Percentiles rank a stretch among this genome's conserved stretches.
Evolutionary conservation across 1,284 basidiomycete genomes (phyloP).

Genomic region (Sporisorium reilianum): DNA sequence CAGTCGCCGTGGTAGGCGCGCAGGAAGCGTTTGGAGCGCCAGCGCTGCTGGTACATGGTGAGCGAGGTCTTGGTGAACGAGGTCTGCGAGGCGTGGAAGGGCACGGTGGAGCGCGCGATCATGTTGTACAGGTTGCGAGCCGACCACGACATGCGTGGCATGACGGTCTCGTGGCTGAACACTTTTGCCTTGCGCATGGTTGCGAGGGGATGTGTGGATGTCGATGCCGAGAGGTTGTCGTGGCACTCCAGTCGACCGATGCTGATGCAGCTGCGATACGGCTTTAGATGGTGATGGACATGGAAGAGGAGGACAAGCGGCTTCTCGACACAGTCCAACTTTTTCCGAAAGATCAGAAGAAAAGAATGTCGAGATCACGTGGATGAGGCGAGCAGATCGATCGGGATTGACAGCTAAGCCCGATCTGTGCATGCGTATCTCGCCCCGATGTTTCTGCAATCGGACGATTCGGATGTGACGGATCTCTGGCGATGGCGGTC

Average conservation of each 20-base stretch:
- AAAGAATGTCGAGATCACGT: conserved; percentile 33
- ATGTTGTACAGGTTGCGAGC: conserved; percentile 83
- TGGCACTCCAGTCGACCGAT: neutral
- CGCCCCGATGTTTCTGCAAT: neutral
- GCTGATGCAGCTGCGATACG: neutral
- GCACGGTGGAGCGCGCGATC: conserved; percentile 71
- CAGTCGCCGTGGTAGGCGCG: conserved; percentile 96
- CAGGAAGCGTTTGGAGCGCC: conserved; percentile 87
- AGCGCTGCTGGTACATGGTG: conserved; percentile 92
- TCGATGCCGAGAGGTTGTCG: neutral
- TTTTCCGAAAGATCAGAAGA: conserved; percentile 28
- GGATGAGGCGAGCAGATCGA: neutral
- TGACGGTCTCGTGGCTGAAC: conserved; percentile 61
- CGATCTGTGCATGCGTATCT: too few species aligned
- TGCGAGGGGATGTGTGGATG: conserved; percentile 1
- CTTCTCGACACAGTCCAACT: conserved; percentile 16
- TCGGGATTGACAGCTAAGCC: neutral
- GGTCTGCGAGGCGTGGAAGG: conserved; percentile 70
- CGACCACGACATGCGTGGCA: conserved; percentile 75
- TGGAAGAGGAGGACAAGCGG: neutral
- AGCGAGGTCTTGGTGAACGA: conserved; percentile 76
- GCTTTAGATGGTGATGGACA: neutral
- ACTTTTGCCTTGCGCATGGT: conserved; percentile 63
- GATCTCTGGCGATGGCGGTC: neutral
- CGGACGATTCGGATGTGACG: conserved; percentile 30